A percentile compares a stretch with the other conserved stretches of the same genome.
These are phyloP conservation scores for Microthyrium microscopicum DNA, from an alignment of 2,329 filamentous ascomycete genomes.

Conservation along the genomic window DNA sequence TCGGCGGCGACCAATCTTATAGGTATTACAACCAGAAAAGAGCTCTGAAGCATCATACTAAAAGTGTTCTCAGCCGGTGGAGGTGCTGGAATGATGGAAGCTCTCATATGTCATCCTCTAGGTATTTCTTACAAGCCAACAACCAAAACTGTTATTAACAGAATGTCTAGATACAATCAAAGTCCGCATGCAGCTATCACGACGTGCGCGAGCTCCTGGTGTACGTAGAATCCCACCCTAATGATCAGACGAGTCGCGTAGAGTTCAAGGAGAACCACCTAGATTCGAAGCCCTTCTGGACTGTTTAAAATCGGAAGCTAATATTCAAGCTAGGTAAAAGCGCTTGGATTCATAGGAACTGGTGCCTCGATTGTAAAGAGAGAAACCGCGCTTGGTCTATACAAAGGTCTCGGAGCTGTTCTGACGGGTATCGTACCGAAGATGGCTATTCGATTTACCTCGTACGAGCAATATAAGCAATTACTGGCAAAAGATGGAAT, in stretches of 20 bases:
- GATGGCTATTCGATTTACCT: constrained; percentile 98
- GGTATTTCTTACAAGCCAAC: constrained; percentile 34
- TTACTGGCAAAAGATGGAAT: constrained; percentile 49
- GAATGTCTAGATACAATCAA: constrained; percentile 70
- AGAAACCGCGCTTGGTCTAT: constrained; percentile 83
- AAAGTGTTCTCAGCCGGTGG: constrained; percentile 55
- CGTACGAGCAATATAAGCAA: constrained; percentile 91
- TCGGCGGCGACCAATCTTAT: constrained; percentile 9
- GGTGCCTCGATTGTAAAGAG: constrained; percentile 72
- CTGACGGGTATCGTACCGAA: constrained; percentile 94
- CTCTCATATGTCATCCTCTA: constrained; percentile 84
- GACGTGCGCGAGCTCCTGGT: constrained; percentile 66
- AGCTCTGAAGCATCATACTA: constrained; percentile 9
- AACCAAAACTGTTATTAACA: constrained; percentile 2
- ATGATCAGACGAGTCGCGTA: too few relatives aligned
- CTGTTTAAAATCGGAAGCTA: background rate
- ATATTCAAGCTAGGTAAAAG: constrained; percentile 38
- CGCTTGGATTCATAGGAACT: constrained; percentile 74
- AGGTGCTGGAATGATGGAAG: constrained; percentile 98
- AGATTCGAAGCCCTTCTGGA: too few relatives aligned
- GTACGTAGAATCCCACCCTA: constrained; percentile 26
- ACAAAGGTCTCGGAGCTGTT: constrained; percentile 96
- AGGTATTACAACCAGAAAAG: constrained; percentile 6
- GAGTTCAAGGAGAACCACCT: background rate
- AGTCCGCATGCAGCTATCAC: constrained; percentile 96